Evolutionary conservation across 768 basidiomycete genomes (phyloP), one percentile per base, ranked within the genome.

Genomic region (Nevesoporus exiguus): DNA sequence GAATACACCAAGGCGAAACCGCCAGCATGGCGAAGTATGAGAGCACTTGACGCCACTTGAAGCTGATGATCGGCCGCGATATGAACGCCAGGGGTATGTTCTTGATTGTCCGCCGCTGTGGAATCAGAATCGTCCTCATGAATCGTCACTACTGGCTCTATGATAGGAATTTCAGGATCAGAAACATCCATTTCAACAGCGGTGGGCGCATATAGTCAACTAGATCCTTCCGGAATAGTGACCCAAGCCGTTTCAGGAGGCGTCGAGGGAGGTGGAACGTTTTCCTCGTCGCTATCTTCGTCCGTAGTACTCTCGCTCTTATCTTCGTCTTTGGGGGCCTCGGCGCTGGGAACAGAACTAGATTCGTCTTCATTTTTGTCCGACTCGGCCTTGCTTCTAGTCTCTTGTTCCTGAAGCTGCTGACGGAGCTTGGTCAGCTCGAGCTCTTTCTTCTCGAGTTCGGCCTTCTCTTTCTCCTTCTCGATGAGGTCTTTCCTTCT

Each of bases 371-470:
- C 77, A 54, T 74, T 76, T 63, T 81, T 77, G 48, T 77, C 70
- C 47, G 73, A 71, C 47, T 75, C 71, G 40, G 71, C 63, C 69
- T 78, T 77, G 57, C 68, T 74, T 61, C 73, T 80, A 49, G 75
- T 73, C 69, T 82, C 83, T 65, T 81, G 82, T 58, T 69, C 76
- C 59, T 82, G 79, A 15, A 76, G 76, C 34, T 79, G 73, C 52
- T 74, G 73, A 57, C 78, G 79, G 63, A 81, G 76, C 57, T 77
- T 78, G 63, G 78, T 73, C 34, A 81, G 71, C 69, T 83, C 81
- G 24, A 76, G 69, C 58, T 87, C 83, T 62, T 85, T 84, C 71
- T 83, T 82, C 68, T 87, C 83, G 47, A 80, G 74, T 66, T 81
- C 83, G 47, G 80, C 80, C 70, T 84, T 82, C 64, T 78, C 78